Evolutionary conservation across 2,329 filamentous ascomycete species (phyloP), one percentile per base, ranked within the genome.

Genomic region (Diplodia sapinea): DNA sequence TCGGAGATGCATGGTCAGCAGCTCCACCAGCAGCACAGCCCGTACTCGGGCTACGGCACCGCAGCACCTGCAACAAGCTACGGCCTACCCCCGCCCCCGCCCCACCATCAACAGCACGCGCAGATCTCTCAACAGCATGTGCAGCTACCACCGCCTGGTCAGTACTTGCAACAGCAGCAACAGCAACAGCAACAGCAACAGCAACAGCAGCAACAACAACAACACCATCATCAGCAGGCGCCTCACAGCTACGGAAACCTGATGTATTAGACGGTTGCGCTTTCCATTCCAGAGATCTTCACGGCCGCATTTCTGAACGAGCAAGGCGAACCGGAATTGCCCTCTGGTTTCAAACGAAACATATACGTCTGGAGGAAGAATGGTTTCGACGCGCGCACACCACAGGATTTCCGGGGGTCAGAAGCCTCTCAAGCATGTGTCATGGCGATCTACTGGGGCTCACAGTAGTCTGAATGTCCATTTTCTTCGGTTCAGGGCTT

Each of bases 1-100:
- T 67, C 65, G n/a, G 65, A 67, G 23, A 59, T 59, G 54, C 65
- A 67, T 29, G 52, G 55, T n/a, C 65, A 61, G 54, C 65, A 59
- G 13, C 65, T 52, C n/a, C 64, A 66, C 11, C 65, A 67, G 15
- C 65, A 67, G 23, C 65, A 67, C 43, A 59, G 47, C 20, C 65
- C 54, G 6, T 56, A 67, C 54, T 61, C 47, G 11, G 65, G 54
- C 54, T 67, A 67, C 23, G 65, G 54, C 23, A 33, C 40, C 47
- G 55, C 52, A 5, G 52, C 55, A 8, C 38, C 65, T 11, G 33
- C 65, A 13, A 23, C 65, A 17, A 20, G 26, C 31, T 67, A 61
- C 55, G 55, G 54, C 47, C 64, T 66, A 20, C 65, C 65, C 13
- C 65, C 43, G 31, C 65, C 54, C 13, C 65, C 20, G 33, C 65